phyloP scores from a whole-genome alignment of 768 basidiomycete genomes.

The Mrakia frigida region DNA sequence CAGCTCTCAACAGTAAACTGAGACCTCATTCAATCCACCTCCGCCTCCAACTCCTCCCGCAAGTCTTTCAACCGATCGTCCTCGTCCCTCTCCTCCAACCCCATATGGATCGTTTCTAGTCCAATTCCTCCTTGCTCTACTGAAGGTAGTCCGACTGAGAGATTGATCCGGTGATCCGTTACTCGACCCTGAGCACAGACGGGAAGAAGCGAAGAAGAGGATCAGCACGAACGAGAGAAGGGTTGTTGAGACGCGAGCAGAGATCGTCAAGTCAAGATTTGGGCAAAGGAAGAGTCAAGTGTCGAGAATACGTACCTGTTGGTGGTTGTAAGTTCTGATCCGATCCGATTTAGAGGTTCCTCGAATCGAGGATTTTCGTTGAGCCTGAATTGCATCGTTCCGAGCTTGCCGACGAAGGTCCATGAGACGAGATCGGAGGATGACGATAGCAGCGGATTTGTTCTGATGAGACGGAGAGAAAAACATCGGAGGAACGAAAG shows the following conservation, averaged over 20 bases:
- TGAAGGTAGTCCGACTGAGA: background rate
- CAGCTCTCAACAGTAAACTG: no score
- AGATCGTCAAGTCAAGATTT: no score
- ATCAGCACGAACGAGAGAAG: background rate
- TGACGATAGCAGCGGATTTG: background rate
- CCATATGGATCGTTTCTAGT: background rate
- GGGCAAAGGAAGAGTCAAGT: no score
- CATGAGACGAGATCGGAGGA: background rate
- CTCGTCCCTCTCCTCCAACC: background rate
- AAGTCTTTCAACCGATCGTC: conserved; percentile 1
- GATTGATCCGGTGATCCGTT: background rate
- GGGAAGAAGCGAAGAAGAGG: background rate
- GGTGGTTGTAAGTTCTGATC: background rate
- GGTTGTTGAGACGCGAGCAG: background rate
- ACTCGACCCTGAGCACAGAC: background rate
- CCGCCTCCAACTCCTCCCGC: background rate
- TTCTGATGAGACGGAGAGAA: background rate
- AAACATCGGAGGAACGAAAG: no score
- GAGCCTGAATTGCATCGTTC: background rate
- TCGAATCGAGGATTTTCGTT: background rate
- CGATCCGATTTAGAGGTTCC: conserved; percentile 9
- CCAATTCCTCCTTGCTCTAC: background rate
- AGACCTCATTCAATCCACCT: background rate
- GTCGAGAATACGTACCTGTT: background rate
- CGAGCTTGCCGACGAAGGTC: background rate